phyloP scores from a whole-genome alignment of 352 stramenopile species.

The Pythium aristosporum region DNA sequence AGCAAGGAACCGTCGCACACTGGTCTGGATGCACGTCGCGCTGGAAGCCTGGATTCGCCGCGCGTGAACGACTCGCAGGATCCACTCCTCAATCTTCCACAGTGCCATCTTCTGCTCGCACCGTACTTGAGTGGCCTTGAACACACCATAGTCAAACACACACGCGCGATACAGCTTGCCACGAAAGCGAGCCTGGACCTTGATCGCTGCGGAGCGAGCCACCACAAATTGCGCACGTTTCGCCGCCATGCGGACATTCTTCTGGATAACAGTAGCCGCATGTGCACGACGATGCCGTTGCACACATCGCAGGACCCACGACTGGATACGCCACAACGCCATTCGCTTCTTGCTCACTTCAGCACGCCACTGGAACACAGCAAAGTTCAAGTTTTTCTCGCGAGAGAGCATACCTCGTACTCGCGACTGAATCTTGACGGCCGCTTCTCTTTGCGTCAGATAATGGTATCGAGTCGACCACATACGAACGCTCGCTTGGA shows the following conservation, averaged over 20 bases:
- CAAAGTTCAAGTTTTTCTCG: slow-evolving; percentile 15
- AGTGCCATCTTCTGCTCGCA: slow-evolving; percentile 19
- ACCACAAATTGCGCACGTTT: neutral
- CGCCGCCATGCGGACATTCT: slow-evolving; percentile 16
- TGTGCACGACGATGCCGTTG: neutral
- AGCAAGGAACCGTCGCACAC: slow-evolving; percentile 1
- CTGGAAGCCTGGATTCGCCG: slow-evolving; percentile 2
- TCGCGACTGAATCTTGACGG: slow-evolving; percentile 15
- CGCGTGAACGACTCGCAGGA: neutral
- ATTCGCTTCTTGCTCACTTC: slow-evolving; percentile 9
- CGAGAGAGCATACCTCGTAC: slow-evolving; percentile 18
- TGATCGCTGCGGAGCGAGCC: slow-evolving; percentile 12
- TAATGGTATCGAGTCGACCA: neutral
- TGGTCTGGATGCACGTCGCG: slow-evolving; percentile 8
- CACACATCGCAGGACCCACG: slow-evolving; percentile 13
- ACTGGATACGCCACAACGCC: slow-evolving; percentile 20
- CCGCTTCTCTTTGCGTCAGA: neutral
- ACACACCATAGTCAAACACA: slow-evolving; percentile 46
- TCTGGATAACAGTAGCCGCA: slow-evolving; percentile 17
- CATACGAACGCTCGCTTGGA: slow-evolving; percentile 14
- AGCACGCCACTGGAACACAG: slow-evolving; percentile 19
- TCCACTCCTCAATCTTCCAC: slow-evolving; percentile 22
- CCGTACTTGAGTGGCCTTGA: slow-evolving; percentile 17
- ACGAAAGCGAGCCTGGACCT: slow-evolving; percentile 34
- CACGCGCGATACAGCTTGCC: slow-evolving; percentile 35